phyloP scores from a whole-genome alignment of 495 filamentous ascomycete genomes.

The Elasticomyces elasticus region DNA sequence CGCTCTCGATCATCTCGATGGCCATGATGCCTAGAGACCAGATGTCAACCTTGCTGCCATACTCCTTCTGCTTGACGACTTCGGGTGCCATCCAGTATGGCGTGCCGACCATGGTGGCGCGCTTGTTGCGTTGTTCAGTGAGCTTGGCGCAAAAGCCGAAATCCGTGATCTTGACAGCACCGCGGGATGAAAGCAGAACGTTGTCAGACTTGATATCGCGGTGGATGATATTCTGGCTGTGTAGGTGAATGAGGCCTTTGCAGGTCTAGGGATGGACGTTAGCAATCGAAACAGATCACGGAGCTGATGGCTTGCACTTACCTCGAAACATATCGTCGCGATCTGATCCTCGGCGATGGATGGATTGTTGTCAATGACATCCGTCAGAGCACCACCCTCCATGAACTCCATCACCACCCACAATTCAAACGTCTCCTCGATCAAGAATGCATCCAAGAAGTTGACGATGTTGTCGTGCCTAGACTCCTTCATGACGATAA shows the following conservation, averaged over 20 bases:
- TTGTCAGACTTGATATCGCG: constrained; percentile 99
- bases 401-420: constrained; percentile 99
- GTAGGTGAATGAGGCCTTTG: constrained; percentile 85
- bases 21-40: constrained; percentile 99
- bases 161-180: constrained; percentile 98
- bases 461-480: constrained; percentile 98
- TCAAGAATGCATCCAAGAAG: constrained; percentile 92
- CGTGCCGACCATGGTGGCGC: constrained; percentile 97
- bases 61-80: constrained; percentile 98
- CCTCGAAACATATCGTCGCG: constrained; percentile 92
- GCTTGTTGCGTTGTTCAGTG: constrained; percentile 91
- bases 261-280: constrained; percentile 55
- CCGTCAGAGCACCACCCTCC: constrained; percentile 94
- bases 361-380: constrained; percentile 95
- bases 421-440: constrained; percentile 81
- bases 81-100: constrained; percentile 99
- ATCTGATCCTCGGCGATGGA: constrained; percentile 91
- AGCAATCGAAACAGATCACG: not conserved
- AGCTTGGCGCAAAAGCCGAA: constrained; percentile 99
- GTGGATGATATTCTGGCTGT: constrained; percentile 93
- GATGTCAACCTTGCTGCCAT: constrained; percentile 95
- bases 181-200: constrained; percentile 82
- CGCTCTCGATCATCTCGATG: constrained; percentile 99
- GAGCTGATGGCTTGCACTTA: constrained; percentile 31
- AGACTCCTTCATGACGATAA: constrained; percentile 99